Conservation (phyloP, 805 yeast species). For the Nakazawaea ambrosiae region DNA sequence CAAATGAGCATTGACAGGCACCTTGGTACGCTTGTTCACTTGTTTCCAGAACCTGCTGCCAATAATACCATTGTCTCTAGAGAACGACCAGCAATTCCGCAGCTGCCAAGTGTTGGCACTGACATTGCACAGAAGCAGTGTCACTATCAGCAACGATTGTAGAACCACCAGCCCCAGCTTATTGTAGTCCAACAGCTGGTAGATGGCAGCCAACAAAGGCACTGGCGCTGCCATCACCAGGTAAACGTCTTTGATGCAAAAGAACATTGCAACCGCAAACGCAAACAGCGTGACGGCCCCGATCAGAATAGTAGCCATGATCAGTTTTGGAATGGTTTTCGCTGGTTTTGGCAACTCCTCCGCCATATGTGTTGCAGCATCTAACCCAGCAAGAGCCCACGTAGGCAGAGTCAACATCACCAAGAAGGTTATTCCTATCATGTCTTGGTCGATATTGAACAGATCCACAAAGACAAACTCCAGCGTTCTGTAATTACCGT, state of each 20-base stretch:
- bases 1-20: slow-evolving; percentile 18
- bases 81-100: slow-evolving; percentile 7
- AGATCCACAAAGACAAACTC: slow-evolving; percentile 19
- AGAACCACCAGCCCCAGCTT: slow-evolving; percentile 12
- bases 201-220: slow-evolving; percentile 13
- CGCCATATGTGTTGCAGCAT: slow-evolving; percentile 26
- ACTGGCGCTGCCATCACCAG: slow-evolving; percentile 14
- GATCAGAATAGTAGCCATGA: slow-evolving; percentile 20
- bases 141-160: slow-evolving; percentile 8
- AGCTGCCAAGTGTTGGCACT: slow-evolving; percentile 10
- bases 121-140: slow-evolving; percentile 7
- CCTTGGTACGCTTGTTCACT: slow-evolving; percentile 12
- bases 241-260: slow-evolving; percentile 18
- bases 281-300: slow-evolving; percentile 23
- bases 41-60: slow-evolving; percentile 9
- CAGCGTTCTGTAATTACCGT: slow-evolving; percentile 12
- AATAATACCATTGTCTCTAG: slow-evolving; percentile 11
- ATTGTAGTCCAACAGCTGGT: slow-evolving; percentile 12
- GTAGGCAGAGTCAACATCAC: slow-evolving; percentile 18
- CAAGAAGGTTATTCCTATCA: slow-evolving; percentile 22
- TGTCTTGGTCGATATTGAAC: slow-evolving; percentile 21
- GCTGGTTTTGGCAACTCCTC: slow-evolving; percentile 24
- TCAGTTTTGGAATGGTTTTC: slow-evolving; percentile 23
- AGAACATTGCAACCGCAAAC: slow-evolving; percentile 23
- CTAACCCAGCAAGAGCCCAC: slow-evolving; percentile 17